Evolutionary conservation across 177 flowering plant genomes (phyloP).

Genomic region (Tripterygium wilfordii): DNA sequence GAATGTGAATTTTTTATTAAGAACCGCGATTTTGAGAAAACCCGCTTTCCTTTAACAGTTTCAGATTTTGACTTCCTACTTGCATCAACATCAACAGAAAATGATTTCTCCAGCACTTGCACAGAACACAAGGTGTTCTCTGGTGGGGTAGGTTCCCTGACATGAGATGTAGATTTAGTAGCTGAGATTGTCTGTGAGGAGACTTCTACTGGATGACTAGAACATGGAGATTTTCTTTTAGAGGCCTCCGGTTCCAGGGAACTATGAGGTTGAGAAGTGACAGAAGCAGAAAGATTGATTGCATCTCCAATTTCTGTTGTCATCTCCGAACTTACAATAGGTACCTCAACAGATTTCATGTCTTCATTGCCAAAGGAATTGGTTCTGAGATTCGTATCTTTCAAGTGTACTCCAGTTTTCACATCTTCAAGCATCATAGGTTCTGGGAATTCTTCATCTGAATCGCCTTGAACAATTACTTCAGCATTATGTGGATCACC

Average conservation of each 20-base stretch:
- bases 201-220: conserved; percentile 13
- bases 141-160: conserved; percentile 13
- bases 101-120: conserved; percentile 16
- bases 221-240: conserved; percentile 8
- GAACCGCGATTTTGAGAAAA: conserved; percentile 25
- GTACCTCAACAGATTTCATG: conserved; percentile 15
- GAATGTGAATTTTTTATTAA: conserved; percentile 34
- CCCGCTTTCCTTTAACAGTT: conserved; percentile 21
- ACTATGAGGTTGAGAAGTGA: conserved; percentile 5
- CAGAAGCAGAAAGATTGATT: conserved; percentile 12
- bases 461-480: conserved; percentile 77
- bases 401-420: conserved; percentile 17
- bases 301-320: conserved; percentile 11
- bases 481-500: conserved; percentile 79
- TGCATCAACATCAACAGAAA: conserved; percentile 17
- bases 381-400: conserved; percentile 7
- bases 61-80: conserved; percentile 23
- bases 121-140: conserved; percentile 8
- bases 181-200: conserved; percentile 13
- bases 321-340: conserved; percentile 15
- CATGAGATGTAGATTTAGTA: conserved; percentile 12
- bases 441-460: conserved; percentile 92
- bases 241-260: conserved; percentile 16
- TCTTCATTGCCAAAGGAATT: conserved; percentile 17
- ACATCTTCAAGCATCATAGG: conserved; percentile 68